A percentile compares a stretch with the other conserved stretches of the same genome.
phyloP scores from a whole-genome alignment of 768 basidiomycete genomes.

The Gloeopeniophorella convolvens region DNA sequence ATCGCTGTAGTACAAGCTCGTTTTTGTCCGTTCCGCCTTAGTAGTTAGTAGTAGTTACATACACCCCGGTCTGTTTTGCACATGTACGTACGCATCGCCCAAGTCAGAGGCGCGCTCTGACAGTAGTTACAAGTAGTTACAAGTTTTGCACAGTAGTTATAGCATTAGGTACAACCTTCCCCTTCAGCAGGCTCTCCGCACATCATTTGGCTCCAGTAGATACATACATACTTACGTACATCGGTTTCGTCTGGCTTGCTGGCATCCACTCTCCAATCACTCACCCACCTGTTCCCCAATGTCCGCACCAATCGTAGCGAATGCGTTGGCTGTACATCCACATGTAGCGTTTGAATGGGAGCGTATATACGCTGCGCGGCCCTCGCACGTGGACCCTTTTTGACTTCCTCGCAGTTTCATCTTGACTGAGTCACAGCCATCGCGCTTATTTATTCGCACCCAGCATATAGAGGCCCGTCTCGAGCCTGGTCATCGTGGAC shows the following conservation, averaged over 20 bases:
- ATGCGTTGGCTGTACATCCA: too few relatives aligned
- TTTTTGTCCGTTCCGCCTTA: conserved; percentile 8
- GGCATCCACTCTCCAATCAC: not conserved
- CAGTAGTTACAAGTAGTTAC: conserved; percentile 24
- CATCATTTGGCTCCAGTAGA: conserved; percentile 17
- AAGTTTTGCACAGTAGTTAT: conserved; percentile 17
- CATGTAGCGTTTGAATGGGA: not conserved
- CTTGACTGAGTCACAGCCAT: too few relatives aligned
- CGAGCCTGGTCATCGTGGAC: too few relatives aligned
- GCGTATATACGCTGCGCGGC: not conserved
- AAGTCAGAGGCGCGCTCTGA: conserved; percentile 6
- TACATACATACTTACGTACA: conserved; percentile 17
- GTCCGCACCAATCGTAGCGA: too few relatives aligned
- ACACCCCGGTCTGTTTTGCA: conserved; percentile 17
- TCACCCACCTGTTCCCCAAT: too few relatives aligned
- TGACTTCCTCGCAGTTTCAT: not conserved
- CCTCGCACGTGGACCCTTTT: conserved; percentile 6
- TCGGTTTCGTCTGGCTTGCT: not conserved
- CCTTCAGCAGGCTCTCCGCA: not conserved
- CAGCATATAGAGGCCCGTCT: too few relatives aligned
- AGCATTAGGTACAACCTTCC: conserved; percentile 13
- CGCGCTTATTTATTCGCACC: not conserved
- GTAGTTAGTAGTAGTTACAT: conserved; percentile 19
- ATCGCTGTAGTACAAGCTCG: conserved; percentile 15
- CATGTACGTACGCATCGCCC: conserved; percentile 18